Evolutionary conservation across 2,329 filamentous ascomycete genomes (phyloP), one percentile per base, ranked within the genome.

Genomic region (Pyrenophora seminiperda): DNA sequence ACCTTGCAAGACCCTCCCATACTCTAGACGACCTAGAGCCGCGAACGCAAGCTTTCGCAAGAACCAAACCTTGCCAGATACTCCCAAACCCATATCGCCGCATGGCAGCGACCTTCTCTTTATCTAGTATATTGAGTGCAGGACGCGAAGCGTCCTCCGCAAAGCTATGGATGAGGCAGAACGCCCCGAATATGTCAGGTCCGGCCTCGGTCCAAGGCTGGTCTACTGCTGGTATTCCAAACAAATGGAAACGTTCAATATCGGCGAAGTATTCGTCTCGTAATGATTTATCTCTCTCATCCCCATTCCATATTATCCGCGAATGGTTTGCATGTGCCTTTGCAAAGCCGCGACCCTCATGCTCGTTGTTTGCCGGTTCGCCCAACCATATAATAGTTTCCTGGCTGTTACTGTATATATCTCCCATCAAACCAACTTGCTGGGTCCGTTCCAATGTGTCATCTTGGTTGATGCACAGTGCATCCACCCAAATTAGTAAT

Each of bases 91-190:
- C 39, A 15, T 40, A 19, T 15, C 19, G 42, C 13, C 32, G 20
- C 22, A 41, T 54, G 5, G 39, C 30, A 9, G 19, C 41, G 19
- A 29, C 33, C 15, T 51, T 49, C 11, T 49, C 48, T 9, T 38
- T 39, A 20, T 56, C 38, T 9, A 58, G 17, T 22, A 52, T 39
- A 2, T 51, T 14, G 3, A 61, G 36, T 1, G 46, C 11, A 29
- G 42, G 33, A 13, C 29, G 34, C 9, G 41, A 47, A 2, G 24
- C 42, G 9, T 48, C 55, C 13, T 54, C 44, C 4, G 57, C 54
- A n/a, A 61, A 42, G 24, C 52, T 54, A n/a, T 54, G 45, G 18
- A 62, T 50, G 4, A 61, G 38, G 32, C 59, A 62, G 17, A 62
- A 56, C 9, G 57, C 59, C 19, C 59, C 59, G 17, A 59, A 59